Evolutionary conservation across 306 rosid genomes (phyloP).

Genomic region (Citrullus colocynthis): DNA sequence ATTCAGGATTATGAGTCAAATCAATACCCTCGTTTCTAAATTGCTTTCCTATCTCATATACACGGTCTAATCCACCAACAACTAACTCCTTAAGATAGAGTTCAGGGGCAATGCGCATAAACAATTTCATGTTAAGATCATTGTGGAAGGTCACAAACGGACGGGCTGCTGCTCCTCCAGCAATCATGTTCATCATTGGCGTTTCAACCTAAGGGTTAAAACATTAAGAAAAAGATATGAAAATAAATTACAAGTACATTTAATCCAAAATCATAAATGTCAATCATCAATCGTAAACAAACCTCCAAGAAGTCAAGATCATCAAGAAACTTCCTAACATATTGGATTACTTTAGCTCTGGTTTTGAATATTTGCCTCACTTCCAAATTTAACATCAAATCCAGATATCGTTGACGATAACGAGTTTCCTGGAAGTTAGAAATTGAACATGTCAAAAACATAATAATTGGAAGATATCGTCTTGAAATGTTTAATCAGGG

Average conservation of each 20-base stretch:
- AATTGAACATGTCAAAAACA: not conserved
- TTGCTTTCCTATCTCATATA: constrained; percentile 96
- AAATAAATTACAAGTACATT: not conserved
- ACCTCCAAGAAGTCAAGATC: constrained; percentile 90
- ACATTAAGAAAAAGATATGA: not conserved
- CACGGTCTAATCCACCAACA: constrained; percentile 95
- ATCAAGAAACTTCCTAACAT: constrained; percentile 59
- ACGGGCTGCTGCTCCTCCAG: constrained; percentile 96
- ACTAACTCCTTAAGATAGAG: constrained; percentile 84
- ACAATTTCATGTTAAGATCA: constrained; percentile 75
- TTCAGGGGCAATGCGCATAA: constrained; percentile 92
- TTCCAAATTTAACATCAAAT: constrained; percentile 73
- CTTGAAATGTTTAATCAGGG: not conserved
- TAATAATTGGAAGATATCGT: not conserved
- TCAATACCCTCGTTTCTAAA: constrained; percentile 97
- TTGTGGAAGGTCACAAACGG: constrained; percentile 90
- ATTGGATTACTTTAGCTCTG: constrained; percentile 47
- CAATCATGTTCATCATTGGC: constrained; percentile 97
- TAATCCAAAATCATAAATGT: not conserved
- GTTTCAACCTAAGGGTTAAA: constrained; percentile 66
- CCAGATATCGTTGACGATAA: constrained; percentile 75
- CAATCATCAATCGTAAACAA: constrained; percentile 14
- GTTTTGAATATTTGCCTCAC: constrained; percentile 81
- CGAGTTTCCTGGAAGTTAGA: constrained; percentile 63
- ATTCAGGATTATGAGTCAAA: constrained; percentile 93